phyloP scores from a whole-genome alignment of 257 asterid genomes.

The Penstemon newberryi region DNA sequence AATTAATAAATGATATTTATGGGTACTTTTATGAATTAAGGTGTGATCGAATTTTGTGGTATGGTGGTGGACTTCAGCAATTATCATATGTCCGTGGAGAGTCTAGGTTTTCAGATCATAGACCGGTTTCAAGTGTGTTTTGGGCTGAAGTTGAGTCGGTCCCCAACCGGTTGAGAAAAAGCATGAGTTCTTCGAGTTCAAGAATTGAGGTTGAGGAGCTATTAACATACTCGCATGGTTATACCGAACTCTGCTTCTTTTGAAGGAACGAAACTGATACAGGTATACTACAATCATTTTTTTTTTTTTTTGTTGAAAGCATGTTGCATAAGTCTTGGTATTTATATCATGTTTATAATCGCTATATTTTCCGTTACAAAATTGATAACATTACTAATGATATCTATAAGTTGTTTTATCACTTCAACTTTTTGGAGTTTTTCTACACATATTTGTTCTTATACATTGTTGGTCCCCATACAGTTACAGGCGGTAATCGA shows the following conservation, averaged over 20 bases:
- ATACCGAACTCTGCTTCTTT: conserved; percentile 94
- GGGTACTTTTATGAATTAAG: conserved; percentile 39
- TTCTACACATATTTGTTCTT: neutral
- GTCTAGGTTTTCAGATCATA: conserved; percentile 89
- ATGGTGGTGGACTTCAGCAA: conserved; percentile 91
- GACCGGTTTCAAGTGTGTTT: conserved; percentile 92
- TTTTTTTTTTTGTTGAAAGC: conserved; percentile 2
- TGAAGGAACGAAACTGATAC: conserved; percentile 28
- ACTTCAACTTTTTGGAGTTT: conserved; percentile 19
- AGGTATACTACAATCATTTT: neutral
- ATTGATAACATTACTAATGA: neutral
- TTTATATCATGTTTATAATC: neutral
- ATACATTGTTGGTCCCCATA: conserved; percentile 35
- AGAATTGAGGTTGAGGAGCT: conserved; percentile 89
- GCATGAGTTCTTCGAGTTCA: conserved; percentile 84
- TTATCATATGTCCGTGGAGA: conserved; percentile 85
- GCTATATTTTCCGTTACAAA: neutral
- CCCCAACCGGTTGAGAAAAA: conserved; percentile 85
- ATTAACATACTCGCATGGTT: conserved; percentile 87
- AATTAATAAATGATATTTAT: neutral
- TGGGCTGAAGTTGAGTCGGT: conserved; percentile 94
- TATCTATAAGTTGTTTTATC: conserved; percentile 26
- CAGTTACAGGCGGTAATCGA: conserved; percentile 40
- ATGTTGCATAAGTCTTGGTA: neutral
- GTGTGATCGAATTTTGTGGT: conserved; percentile 96